Conservation (phyloP, 192 early-diverging fungal genomes). For the Linnemannia zychae region DNA sequence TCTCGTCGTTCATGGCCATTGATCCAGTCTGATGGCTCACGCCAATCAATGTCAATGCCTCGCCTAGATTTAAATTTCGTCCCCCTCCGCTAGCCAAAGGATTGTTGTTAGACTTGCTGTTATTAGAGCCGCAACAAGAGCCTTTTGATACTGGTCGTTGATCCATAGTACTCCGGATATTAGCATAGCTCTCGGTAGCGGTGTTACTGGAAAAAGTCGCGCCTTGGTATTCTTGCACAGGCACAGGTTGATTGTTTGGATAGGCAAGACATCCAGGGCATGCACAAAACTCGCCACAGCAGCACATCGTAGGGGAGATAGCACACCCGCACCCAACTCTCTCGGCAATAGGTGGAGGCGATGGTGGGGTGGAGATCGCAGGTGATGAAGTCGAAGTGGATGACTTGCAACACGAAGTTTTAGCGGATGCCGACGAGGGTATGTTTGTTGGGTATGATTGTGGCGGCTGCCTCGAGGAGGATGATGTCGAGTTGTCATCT, state of each 20-base stretch:
- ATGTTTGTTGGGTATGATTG: background rate
- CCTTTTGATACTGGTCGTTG: conserved; percentile 2
- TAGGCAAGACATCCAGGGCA: conserved; percentile 54
- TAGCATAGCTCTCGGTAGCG: background rate
- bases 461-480: background rate
- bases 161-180: background rate
- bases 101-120: background rate
- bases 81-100: background rate
- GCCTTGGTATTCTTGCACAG: background rate
- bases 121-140: conserved; percentile 24
- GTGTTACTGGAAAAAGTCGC: background rate
- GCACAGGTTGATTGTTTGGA: conserved; percentile 30
- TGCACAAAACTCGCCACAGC: conserved; percentile 50
- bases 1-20: conserved; percentile 12
- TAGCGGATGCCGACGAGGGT: conserved; percentile 2
- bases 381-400: background rate
- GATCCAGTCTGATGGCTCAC: conserved; percentile 23
- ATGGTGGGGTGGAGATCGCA: background rate
- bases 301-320: conserved; percentile 51
- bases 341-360: background rate
- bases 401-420: conserved; percentile 16
- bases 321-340: conserved; percentile 37
- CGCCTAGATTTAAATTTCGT: conserved; percentile 17
- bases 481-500: background rate
- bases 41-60: conserved; percentile 43